phyloP scores from a whole-genome alignment of 2,329 filamentous ascomycete genomes.

The Aspergillus uvarum region DNA sequence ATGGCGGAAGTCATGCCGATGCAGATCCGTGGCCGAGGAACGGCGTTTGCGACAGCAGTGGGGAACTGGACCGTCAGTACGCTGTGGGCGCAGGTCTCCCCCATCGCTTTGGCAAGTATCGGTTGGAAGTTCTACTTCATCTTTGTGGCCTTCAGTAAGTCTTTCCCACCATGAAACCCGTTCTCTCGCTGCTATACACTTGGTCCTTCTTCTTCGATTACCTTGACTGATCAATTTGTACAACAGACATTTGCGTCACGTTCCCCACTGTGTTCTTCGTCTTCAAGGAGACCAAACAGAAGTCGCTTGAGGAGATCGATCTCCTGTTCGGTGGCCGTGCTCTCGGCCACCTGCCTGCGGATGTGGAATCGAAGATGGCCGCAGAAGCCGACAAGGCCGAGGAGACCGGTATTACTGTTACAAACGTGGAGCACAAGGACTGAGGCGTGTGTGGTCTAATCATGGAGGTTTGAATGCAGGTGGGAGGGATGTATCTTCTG shows the following conservation, averaged over 20 bases:
- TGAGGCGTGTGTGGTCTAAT: background rate
- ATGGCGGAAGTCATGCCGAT: constrained; percentile 67
- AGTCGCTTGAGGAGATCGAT: constrained; percentile 59
- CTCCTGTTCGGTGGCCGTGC: constrained; percentile 56
- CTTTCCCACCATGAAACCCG: no score
- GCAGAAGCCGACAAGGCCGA: constrained; percentile 9
- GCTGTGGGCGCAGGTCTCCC: constrained; percentile 59
- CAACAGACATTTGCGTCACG: constrained; percentile 35
- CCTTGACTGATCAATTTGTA: constrained; percentile 4
- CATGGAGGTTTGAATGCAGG: background rate
- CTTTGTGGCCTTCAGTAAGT: constrained; percentile 53
- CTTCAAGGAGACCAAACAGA: constrained; percentile 56
- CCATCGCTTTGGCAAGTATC: constrained; percentile 51
- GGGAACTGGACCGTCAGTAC: constrained; percentile 62
- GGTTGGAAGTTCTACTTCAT: constrained; percentile 59
- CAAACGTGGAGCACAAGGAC: constrained; percentile 19
- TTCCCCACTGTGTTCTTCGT: constrained; percentile 51
- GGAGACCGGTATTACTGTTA: constrained; percentile 12
- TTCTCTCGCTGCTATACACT: background rate
- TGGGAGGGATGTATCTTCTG: background rate
- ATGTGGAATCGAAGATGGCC: constrained; percentile 19
- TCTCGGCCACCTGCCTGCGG: constrained; percentile 48
- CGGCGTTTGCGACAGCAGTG: constrained; percentile 58
- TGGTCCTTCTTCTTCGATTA: background rate
- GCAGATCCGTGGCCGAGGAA: constrained; percentile 61